Base-by-base conservation (phyloP, 73 alveolate species). In the Paramecium primaurelia region DNA sequence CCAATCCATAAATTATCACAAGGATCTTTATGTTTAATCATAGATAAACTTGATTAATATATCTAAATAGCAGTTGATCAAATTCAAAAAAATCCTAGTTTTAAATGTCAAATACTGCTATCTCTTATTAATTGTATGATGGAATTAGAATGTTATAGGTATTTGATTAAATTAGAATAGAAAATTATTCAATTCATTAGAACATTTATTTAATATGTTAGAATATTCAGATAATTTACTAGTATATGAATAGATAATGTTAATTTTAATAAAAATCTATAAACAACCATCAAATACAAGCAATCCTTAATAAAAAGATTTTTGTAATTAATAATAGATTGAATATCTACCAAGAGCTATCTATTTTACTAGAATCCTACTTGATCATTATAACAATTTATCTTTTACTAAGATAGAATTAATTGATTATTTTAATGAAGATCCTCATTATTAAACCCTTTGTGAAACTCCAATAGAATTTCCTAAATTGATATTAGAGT, bases 141-240 rank as follows among this genome's bases (percentile, higher is more conserved):
- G 59, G 87, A 73, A n/a, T 73, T 30, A 10, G 87, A 73, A 5
- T 73, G 59, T 12, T 73, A 73, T 73, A 6, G 87, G 87, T 73
- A 73, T 32, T 32, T 34, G 10, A 36, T 73, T 12, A 40, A 73
- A 73, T 73, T 37, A 38, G 34, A 38, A 9, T 73, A 73, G 87
- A 22, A 34, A 34, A 34, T 40, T 73, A 42, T 73, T 73, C 10
- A 37, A 40, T 38, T 73, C 87, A 73, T 22, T 40, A 14, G 87
- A 73, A 4, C 87, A 73, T 40, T 38, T 73, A 36, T 25, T 73
- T 22, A 40, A 38, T 16, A 73, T 73, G 34, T 22, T 73, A 14
- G 58, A 73, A 73, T 14, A 36, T 32, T 30, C 87, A 22, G 87
- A 73, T 18, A 73, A 25, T 36, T 36, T 73, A 36, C 34, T 30